phyloP scores from a whole-genome alignment of 257 asterid genomes.

The Ophiorrhiza pumila region DNA sequence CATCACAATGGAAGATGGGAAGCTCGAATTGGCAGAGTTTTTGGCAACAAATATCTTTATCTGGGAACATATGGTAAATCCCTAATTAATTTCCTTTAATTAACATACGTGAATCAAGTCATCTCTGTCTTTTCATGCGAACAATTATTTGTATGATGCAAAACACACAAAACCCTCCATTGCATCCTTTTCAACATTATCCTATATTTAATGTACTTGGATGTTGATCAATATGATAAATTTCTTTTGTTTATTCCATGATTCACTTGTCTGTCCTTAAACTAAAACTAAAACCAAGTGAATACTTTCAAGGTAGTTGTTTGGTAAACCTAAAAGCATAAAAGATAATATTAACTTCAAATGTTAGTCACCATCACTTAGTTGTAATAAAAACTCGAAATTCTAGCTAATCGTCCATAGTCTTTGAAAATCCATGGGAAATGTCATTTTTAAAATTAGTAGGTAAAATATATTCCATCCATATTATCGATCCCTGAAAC shows the following conservation, averaged over 20 bases:
- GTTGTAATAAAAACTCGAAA: constrained; percentile 30
- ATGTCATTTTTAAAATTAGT: not conserved
- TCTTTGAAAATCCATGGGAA: constrained; percentile 2
- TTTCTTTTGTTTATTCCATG: not conserved
- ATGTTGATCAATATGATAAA: not conserved
- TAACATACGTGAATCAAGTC: no score
- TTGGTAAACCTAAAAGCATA: constrained; percentile 21
- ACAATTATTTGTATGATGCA: not conserved
- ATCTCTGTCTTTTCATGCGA: not conserved
- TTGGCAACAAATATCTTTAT: constrained; percentile 78
- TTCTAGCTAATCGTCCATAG: constrained; percentile 8
- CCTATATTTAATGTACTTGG: not conserved
- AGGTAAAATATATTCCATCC: not conserved
- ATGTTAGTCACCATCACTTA: constrained; percentile 21
- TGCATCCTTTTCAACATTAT: not conserved
- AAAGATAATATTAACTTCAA: not conserved
- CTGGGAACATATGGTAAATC: constrained; percentile 77
- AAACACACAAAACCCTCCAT: not conserved
- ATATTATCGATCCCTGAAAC: no score
- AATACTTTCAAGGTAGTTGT: constrained; percentile 12
- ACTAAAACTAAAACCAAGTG: not conserved
- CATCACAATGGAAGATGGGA: constrained; percentile 96
- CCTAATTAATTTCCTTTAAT: not conserved
- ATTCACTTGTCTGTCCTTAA: constrained; percentile 10
- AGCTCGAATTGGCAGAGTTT: constrained; percentile 82